These are phyloP conservation scores for Mycena epipterygia DNA, from an alignment of 768 basidiomycete species.

Conservation along the genomic window DNA sequence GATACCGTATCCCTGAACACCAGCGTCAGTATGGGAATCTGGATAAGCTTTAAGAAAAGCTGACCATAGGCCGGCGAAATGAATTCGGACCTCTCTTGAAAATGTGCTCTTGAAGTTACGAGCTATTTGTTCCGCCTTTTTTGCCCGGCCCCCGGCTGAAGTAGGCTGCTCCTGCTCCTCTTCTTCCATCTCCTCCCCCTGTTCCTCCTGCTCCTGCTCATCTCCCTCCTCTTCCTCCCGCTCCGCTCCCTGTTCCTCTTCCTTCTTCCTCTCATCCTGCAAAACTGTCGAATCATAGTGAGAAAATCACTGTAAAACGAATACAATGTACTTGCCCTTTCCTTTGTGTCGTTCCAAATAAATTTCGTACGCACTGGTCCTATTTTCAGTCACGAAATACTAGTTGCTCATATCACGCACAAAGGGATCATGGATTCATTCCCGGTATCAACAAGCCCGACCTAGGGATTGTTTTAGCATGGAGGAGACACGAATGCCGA, in stretches of 20 bases:
- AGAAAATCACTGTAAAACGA: too few species aligned
- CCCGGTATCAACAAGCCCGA: not conserved
- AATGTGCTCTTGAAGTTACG: not conserved
- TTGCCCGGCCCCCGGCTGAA: too few species aligned
- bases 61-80: too few species aligned
- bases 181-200: too few species aligned
- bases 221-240: too few species aligned
- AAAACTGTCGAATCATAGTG: not conserved
- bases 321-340: not conserved
- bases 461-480: not conserved
- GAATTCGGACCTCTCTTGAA: not conserved
- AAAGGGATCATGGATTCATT: not conserved
- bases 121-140: not conserved
- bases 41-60: too few species aligned
- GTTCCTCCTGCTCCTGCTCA: too few species aligned
- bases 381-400: not conserved
- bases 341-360: constrained; percentile 4
- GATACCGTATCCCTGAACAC: not conserved
- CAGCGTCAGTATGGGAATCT: too few species aligned
- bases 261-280: not conserved
- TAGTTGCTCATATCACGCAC: not conserved
- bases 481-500: not conserved
- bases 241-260: too few species aligned
- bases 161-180: too few species aligned
- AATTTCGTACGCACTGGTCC: constrained; percentile 1